Base-by-base conservation (phyloP, 164 flowering plant species). In the Platanus orientalis region DNA sequence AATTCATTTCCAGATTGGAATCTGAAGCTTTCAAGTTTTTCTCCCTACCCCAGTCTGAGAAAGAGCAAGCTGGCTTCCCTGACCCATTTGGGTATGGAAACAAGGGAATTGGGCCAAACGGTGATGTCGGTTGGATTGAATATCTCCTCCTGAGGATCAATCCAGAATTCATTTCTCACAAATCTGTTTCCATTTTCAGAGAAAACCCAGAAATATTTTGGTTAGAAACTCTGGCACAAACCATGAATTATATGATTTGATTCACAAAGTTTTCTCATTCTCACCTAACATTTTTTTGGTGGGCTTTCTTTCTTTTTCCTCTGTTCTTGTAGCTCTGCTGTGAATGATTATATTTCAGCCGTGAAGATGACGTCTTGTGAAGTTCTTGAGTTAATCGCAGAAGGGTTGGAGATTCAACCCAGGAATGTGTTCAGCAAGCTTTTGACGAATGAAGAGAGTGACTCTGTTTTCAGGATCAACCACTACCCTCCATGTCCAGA, bases 401-500 rank as follows among this genome's bases (percentile, higher is more conserved):
- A 87, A 3, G 96, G 83, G 24, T 24, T 90, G 67, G 58, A 61
- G 42, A 68, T 90, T 1, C 69, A 77, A 59, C 78, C 69, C 16
- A 88, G 65, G 67, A 76, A 81, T 66, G 76, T 36, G 45, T 60
- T 93, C 26, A 87, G 96, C 50, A 77, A 51, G 75, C 51, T 85
- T 28, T 9, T 93, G 55, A 74, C 59, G 44, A 87, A 87, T 63
- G 88, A 83, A 61, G 76, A 81, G 61, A 89, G 87, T 56, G 98
- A 93, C 70, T 83, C 88, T 1, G 71, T n/a, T n/a, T n/a, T n/a
- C n/a, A n/a, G n/a, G n/a, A n/a, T n/a, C n/a, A n/a, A n/a, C n/a
- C n/a, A n/a, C 57, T 93, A 90, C 51, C 98, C 98, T 13, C 82
- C 92, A 47, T 86, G 86, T 58, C 89, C 84, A 7, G 86, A 80